Conservation (phyloP, 2,329 filamentous ascomycete species). For the Cladosporium sp. region DNA sequence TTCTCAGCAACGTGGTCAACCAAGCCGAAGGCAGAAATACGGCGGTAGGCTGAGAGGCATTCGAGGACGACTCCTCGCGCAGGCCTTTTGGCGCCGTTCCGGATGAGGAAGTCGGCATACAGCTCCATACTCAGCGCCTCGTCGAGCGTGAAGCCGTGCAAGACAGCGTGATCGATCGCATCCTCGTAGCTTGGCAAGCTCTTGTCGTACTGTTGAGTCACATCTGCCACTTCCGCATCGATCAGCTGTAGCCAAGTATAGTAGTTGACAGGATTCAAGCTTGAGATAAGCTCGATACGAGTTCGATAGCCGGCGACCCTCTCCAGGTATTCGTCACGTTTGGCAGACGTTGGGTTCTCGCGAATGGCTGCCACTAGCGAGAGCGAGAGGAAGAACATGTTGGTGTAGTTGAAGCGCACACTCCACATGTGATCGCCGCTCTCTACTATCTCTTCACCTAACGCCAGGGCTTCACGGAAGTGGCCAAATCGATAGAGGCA, state of each 20-base stretch:
- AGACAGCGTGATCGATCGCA: slow-evolving; percentile 69
- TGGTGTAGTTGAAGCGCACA: slow-evolving; percentile 45
- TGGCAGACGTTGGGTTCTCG: slow-evolving; percentile 38
- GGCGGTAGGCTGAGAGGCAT: slow-evolving; percentile 66
- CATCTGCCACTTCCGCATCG: slow-evolving; percentile 67
- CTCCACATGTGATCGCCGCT: slow-evolving; percentile 47
- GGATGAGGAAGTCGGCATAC: slow-evolving; percentile 69
- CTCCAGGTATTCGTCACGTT: slow-evolving; percentile 52
- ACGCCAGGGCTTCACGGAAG: slow-evolving; percentile 42
- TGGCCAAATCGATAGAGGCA: slow-evolving; percentile 47
- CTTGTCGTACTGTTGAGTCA: slow-evolving; percentile 42
- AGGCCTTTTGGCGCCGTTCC: slow-evolving; percentile 64
- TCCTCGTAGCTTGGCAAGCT: slow-evolving; percentile 68
- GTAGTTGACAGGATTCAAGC: slow-evolving; percentile 70
- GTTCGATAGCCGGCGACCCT: slow-evolving; percentile 58
- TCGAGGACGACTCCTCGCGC: slow-evolving; percentile 70
- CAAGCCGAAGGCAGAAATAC: slow-evolving; percentile 68
- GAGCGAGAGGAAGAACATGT: slow-evolving; percentile 46
- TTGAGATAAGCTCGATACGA: slow-evolving; percentile 64
- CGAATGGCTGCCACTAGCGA: slow-evolving; percentile 42
- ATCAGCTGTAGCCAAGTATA: slow-evolving; percentile 67
- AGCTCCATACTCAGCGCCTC: slow-evolving; percentile 73
- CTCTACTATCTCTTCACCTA: slow-evolving; percentile 44
- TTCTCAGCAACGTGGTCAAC: slow-evolving; percentile 67
- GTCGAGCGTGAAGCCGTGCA: slow-evolving; percentile 67